phyloP scores from a whole-genome alignment of 1,284 basidiomycete species.

The Ganoderma boninense region DNA sequence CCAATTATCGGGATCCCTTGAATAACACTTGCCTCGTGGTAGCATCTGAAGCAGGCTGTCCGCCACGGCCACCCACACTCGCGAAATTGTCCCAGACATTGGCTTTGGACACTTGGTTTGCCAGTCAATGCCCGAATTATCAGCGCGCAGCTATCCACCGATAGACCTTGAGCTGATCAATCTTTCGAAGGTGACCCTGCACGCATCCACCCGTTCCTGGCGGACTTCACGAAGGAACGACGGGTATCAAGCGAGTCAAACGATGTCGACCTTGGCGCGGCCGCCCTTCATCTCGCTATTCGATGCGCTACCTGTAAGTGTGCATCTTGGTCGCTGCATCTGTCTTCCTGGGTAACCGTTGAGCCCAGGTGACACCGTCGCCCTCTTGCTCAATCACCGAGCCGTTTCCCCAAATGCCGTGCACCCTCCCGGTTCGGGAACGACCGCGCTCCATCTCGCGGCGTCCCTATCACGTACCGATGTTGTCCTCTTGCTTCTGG shows the following conservation, averaged over 20 bases:
- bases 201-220: conserved; percentile 84
- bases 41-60: not conserved
- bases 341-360: conserved; percentile 5
- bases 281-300: conserved; percentile 87
- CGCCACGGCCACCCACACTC: not conserved
- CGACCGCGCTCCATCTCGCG: conserved; percentile 90
- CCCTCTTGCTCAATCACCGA: conserved; percentile 76
- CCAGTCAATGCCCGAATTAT: not conserved
- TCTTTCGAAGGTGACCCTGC: conserved; percentile 68
- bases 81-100: not conserved
- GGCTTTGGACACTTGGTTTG: not conserved
- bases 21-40: too few species aligned
- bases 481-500: conserved; percentile 77
- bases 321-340: conserved; percentile 5
- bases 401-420: conserved; percentile 81
- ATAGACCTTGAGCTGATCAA: not conserved
- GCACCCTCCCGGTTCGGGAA: conserved; percentile 74
- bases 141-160: not conserved
- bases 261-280: conserved; percentile 68
- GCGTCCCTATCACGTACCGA: conserved; percentile 84
- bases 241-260: conserved; percentile 54
- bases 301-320: conserved; percentile 81
- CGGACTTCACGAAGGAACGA: conserved; percentile 75
- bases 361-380: conserved; percentile 64
- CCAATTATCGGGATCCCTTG: not conserved